These are phyloP conservation scores for Daldinia sp. DNA, from an alignment of 2,329 filamentous ascomycete genomes.

Conservation along the genomic window DNA sequence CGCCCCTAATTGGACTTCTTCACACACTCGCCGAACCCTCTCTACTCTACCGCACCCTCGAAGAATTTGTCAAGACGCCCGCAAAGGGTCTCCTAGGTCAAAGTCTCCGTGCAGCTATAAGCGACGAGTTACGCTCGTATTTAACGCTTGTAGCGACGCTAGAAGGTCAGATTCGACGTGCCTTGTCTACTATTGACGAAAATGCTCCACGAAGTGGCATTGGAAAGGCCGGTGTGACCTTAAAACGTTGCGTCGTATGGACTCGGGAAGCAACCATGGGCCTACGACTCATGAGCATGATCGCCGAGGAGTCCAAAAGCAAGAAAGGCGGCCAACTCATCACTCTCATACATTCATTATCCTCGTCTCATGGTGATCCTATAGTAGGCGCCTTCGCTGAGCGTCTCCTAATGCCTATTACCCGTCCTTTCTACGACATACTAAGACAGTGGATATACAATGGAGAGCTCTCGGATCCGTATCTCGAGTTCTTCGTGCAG, in stretches of 20 bases:
- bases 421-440: constrained; percentile 96
- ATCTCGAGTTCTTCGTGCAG: constrained; percentile 92
- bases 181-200: constrained; percentile 79
- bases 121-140: constrained; percentile 87
- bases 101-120: constrained; percentile 88
- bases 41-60: constrained; percentile 85
- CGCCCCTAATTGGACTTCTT: constrained; percentile 86
- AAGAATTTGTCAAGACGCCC: constrained; percentile 83
- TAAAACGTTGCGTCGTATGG: constrained; percentile 97
- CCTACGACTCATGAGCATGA: constrained; percentile 89
- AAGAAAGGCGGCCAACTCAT: constrained; percentile 91
- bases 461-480: constrained; percentile 96
- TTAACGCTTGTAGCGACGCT: constrained; percentile 90
- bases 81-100: constrained; percentile 90
- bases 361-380: constrained; percentile 92
- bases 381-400: constrained; percentile 95
- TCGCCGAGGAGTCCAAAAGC: constrained; percentile 89
- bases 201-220: constrained; percentile 75
- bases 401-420: constrained; percentile 85
- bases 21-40: constrained; percentile 94
- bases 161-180: constrained; percentile 89
- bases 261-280: constrained; percentile 97
- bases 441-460: constrained; percentile 98
- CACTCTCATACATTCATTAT: constrained; percentile 92
- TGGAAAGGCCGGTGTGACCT: constrained; percentile 88